Evolutionary conservation across 2,329 filamentous ascomycete genomes (phyloP).

Genomic region (Truncatella angustata): DNA sequence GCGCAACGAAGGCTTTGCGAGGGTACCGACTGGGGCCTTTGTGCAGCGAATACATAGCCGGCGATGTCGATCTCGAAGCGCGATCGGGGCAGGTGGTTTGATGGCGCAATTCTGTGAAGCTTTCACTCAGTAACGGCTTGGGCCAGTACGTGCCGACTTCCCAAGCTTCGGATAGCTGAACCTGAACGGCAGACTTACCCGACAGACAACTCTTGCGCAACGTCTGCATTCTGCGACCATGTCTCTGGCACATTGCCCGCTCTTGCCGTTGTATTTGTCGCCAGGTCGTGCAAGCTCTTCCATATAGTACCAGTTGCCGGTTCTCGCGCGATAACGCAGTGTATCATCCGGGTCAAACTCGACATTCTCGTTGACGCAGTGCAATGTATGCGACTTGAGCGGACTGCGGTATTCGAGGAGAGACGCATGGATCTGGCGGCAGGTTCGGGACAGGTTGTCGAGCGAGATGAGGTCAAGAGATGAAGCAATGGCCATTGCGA

Average conservation of each 20-base stretch:
- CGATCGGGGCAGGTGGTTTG: slow-evolving; percentile 69
- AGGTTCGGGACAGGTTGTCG: slow-evolving; percentile 78
- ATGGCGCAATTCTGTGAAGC: slow-evolving; percentile 78
- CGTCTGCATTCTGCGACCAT: slow-evolving; percentile 80
- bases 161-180: slow-evolving; percentile 11
- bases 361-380: slow-evolving; percentile 70
- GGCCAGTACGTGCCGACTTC: background rate
- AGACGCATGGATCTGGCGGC: slow-evolving; percentile 73
- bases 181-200: slow-evolving; percentile 57
- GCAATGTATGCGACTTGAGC: slow-evolving; percentile 72
- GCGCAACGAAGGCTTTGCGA: slow-evolving; percentile 44
- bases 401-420: slow-evolving; percentile 76
- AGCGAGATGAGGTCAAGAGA: slow-evolving; percentile 85
- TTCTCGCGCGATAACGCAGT: slow-evolving; percentile 56
- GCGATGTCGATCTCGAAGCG: slow-evolving; percentile 73
- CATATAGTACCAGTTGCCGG: slow-evolving; percentile 60
- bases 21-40: slow-evolving; percentile 63
- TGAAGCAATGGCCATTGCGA: slow-evolving; percentile 72
- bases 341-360: slow-evolving; percentile 54
- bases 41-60: slow-evolving; percentile 76
- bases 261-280: slow-evolving; percentile 62
- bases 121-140: background rate
- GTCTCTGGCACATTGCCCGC: slow-evolving; percentile 79
- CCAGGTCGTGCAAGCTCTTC: slow-evolving; percentile 43
- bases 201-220: slow-evolving; percentile 75